Percentiles rank a stretch among this genome's conserved stretches.
These are phyloP conservation scores for Globisporangium camurandrum DNA, from an alignment of 352 stramenopile species.

Conservation along the genomic window DNA sequence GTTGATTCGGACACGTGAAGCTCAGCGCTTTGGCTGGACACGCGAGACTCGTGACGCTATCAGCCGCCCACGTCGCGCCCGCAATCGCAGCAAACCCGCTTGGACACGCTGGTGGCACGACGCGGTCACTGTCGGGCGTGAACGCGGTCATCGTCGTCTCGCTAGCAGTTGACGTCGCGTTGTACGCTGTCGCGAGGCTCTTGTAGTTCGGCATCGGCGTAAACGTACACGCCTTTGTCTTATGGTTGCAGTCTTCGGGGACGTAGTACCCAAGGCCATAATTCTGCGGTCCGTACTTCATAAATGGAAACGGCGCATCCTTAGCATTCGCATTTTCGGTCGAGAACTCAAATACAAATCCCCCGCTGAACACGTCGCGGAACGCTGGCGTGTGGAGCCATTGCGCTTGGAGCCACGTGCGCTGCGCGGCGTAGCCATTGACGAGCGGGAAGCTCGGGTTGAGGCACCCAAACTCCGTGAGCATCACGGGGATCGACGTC, in stretches of 20 bases:
- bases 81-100: conserved; percentile 16
- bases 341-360: conserved; percentile 80
- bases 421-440: conserved; percentile 51
- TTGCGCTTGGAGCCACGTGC: conserved; percentile 48
- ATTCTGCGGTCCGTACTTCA: conserved; percentile 58
- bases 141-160: conserved; percentile 29
- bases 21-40: conserved; percentile 14
- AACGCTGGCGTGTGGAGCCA: conserved; percentile 48
- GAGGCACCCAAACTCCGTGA: conserved; percentile 81
- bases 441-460: conserved; percentile 50
- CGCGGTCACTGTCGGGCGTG: conserved; percentile 18
- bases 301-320: conserved; percentile 63
- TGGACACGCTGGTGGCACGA: conserved; percentile 21
- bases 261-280: conserved; percentile 85
- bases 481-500: conserved; percentile 66
- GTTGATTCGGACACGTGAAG: conserved; percentile 3
- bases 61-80: conserved; percentile 30
- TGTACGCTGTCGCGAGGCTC: conserved; percentile 48
- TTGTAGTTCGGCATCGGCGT: conserved; percentile 78
- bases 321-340: conserved; percentile 70
- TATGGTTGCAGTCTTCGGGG: conserved; percentile 62
- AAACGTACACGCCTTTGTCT: conserved; percentile 43
- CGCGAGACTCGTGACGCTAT: conserved; percentile 21
- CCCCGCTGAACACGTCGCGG: conserved; percentile 47
- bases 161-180: conserved; percentile 21